Evolutionary conservation across 2,329 filamentous ascomycete species (phyloP), one percentile per base, ranked within the genome.

Genomic region (Nemania sp.): DNA sequence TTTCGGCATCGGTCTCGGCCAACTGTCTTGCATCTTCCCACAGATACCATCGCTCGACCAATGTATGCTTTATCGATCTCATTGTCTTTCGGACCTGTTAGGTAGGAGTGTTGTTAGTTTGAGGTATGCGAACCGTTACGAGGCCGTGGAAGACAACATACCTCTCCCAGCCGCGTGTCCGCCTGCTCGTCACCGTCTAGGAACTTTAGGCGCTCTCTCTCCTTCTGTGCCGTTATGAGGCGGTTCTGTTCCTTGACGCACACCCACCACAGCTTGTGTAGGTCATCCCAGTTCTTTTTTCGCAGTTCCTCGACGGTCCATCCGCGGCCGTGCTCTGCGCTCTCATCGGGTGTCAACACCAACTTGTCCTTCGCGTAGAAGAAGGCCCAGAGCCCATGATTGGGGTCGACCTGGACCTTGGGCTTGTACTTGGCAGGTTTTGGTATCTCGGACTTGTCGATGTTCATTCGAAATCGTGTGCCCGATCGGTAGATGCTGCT

Each of bases 311-410:
- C 86, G 7, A 90, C 87, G 11, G 84, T 87, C 95, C 95, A 99
- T 29, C 87, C 81, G 55, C 95, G 86, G 15, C 95, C 95, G 75
- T 95, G 89, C 65, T 84, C 80, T 51, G 81, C 74, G 57, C 90
- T 87, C 67, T 94, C 87, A 37, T 86, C 82, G 5, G 93, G 92
- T 7, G 87, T 87, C 68, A 83, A 83, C 70, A 97, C 75, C n/a
- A 88, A 78, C 71, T 87, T 84, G 65, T 85, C 85, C 65, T 88
- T 83, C 64, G 82, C 82, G 70, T 88, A 87, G 78, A 99, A 98
- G 79, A 99, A 99, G 1, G 86, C 89, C 90, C 91, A 98, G 11
- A 99, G 87, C 32, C 92, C 94, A 77, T 99, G 95, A 66, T 93
- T 78, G 29, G 86, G 82, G 72, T 92, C 88, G 43, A 82, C 83